Evolutionary conservation across 495 filamentous ascomycete genomes (phyloP), one percentile per base, ranked within the genome.

Genomic region (Annulohypoxylon maeteangense): DNA sequence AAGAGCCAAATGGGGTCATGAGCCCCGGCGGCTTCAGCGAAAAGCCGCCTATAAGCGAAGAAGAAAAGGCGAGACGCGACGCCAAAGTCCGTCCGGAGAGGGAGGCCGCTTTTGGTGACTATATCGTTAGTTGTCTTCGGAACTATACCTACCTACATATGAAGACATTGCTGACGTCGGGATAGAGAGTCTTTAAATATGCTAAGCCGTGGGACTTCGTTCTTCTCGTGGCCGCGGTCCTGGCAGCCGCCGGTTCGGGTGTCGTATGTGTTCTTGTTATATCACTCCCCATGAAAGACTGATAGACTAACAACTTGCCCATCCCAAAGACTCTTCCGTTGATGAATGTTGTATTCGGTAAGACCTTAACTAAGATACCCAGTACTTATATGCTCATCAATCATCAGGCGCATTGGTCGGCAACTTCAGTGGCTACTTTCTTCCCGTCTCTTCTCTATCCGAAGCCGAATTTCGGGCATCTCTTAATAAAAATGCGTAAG

Each of bases 171-270:
- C 70, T 74, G 27, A 77, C 59, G 18, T 5, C 20, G 7, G 11
- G 44, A 59, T 61, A 78, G 56, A 80, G 82, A 42, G 65, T 84
- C 55, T 84, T 84, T 60, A 69, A 65, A 53, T 84, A 84, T 78
- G 82, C 81, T 25, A 80, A 70, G 38, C 75, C 75, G 53, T 79
- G 76, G 78, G 82, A 84, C 67, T 76, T 75, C 56, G 68, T 77
- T 32, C 69, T 84, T 47, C 76, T 84, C 70, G 70, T 63, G 11
- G 71, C 70, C 8, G 81, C 79, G 14, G 74, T 47, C 0, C n/a
- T 76, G 22, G 75, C 74, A 23, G 67, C 75, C 11, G 54, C 40
- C 3, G 75, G 70, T 62, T 69, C 75, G 31, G 75, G 75, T 72
- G 66, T 71, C 47, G 75, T 78, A 74, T 23, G 75, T 76, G 75